These are phyloP conservation scores for Rhodotorula mucilaginosa DNA, from an alignment of 1,284 basidiomycete species.

Conservation along the genomic window DNA sequence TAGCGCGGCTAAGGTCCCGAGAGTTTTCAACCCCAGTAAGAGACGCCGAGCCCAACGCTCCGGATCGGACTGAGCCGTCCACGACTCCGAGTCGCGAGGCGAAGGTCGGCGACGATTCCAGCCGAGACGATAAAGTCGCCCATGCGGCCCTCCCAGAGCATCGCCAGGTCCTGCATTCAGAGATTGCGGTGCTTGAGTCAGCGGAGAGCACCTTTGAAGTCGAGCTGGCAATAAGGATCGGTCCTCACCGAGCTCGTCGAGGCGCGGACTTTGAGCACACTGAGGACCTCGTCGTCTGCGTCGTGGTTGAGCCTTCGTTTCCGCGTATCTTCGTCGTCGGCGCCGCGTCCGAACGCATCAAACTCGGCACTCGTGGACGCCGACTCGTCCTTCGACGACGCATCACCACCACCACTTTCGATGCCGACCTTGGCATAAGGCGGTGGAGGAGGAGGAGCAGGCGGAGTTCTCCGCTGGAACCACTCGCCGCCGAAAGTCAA, in stretches of 20 bases:
- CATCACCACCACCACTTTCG: neutral
- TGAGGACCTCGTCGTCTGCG: conserved; percentile 58
- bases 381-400: neutral
- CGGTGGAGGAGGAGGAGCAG: too few relatives aligned
- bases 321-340: neutral
- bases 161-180: conserved; percentile 67
- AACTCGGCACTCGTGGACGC: conserved; percentile 4
- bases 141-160: conserved; percentile 93
- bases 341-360: conserved; percentile 36
- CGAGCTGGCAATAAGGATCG: too few relatives aligned
- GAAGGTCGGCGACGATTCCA: conserved; percentile 80
- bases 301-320: conserved; percentile 4
- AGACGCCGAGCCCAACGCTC: conserved; percentile 82
- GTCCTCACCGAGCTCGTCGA: conserved; percentile 79
- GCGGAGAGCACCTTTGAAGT: neutral
- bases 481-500: conserved; percentile 63
- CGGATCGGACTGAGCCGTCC: conserved; percentile 61
- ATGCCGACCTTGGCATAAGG: too few relatives aligned
- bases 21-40: conserved; percentile 59
- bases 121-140: conserved; percentile 83
- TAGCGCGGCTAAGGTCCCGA: too few relatives aligned
- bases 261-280: conserved; percentile 83
- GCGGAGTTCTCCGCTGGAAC: conserved; percentile 32
- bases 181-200: conserved; percentile 5
- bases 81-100: conserved; percentile 64